Evolutionary conservation across 2,329 filamentous ascomycete species (phyloP), one percentile per base, ranked within the genome.

Genomic region (Aspergillus uvarum): DNA sequence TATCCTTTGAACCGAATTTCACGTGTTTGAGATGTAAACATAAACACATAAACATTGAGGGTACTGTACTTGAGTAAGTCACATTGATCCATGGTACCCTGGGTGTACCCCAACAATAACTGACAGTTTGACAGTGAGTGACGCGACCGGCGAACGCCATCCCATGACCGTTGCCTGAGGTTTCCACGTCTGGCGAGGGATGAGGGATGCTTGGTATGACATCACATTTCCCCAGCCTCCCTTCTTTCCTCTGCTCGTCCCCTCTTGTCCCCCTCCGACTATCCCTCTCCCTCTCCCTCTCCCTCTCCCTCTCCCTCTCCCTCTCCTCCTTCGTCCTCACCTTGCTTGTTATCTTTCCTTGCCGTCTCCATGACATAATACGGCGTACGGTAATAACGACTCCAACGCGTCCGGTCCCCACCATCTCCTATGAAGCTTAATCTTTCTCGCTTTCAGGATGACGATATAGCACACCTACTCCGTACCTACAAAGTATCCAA

Each of bases 71-170:
- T 3, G 22, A 16, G 49, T 14, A n/a, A n/a, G n/a, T n/a, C n/a
- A 38, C 35, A 12, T 12, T 16, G 53, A 63, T 51, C 61, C 58
- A 48, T 59, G 58, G 58, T 49, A 53, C 54, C n/a, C 10, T 21
- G 16, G 24, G 49, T 5, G 50, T 29, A 31, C 19, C 24, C 51
- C 32, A 8, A 29, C 32, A 16, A 35, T 35, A 4, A 12, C 32
- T 16, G 32, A 35, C 32, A 29, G 2, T 12, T 7, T 12, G 31
- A 32, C 26, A 29, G 26, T 44, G 10, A 29, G 29, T 50, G 51
- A 64, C 67, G 63, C 65, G 67, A 69, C 68, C 63, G 54, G 11
- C 24, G 62, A 67, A 62, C 65, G 64, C 35, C 58, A 51, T 67
- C 69, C 68, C 68, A 67, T 70, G 68, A 70, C 67, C 24, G 8